Evolutionary conservation across 2,329 filamentous ascomycete species (phyloP), one percentile per base, ranked within the genome.

Genomic region (Trichoderma endophyticum): DNA sequence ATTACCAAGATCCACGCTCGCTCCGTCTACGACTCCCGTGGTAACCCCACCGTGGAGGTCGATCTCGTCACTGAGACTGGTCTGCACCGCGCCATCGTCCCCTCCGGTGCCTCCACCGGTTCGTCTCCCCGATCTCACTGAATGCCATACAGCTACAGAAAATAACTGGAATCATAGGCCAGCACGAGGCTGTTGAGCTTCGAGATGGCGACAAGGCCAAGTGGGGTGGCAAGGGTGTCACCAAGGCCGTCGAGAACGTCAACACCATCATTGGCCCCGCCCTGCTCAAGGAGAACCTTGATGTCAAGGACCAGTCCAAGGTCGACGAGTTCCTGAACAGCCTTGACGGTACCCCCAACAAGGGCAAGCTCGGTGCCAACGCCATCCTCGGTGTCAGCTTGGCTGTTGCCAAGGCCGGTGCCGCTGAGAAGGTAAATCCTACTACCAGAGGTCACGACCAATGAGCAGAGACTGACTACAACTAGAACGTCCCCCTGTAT

Each of bases 41-140:
- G 90, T 83, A 99, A 99, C 91, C 96, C 96, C 81, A 99, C 96
- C 82, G 95, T 98, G 81, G 95, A 98, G 89, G 95, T 98, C 80
- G 95, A 98, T 83, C 90, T 98, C 79, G 92, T 97, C 86, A 98
- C 95, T 79, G 94, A 97, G 87, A 97, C 93, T 79, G 95, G 95
- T 81, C 91, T 98, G 75, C 95, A 98, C 91, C 94, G 95, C 82
- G 95, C 95, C 83, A 98, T 98, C 83, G 95, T 98, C 75, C 95
- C 95, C 80, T 98, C 95, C 77, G 95, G 95, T 84, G 95, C 95
- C 80, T 98, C 95, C 79, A 98, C 95, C 80, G 94, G 92, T 95
- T 83, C 81, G 91, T 82, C 73, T 76, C 78, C 73, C 76, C 78
- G 77, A 80, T 73, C 69, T 74, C 59, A 73, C 71, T 63, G 73